These are phyloP conservation scores for Opeltia flavorubescens DNA, from an alignment of 495 filamentous ascomycete genomes.

Conservation along the genomic window DNA sequence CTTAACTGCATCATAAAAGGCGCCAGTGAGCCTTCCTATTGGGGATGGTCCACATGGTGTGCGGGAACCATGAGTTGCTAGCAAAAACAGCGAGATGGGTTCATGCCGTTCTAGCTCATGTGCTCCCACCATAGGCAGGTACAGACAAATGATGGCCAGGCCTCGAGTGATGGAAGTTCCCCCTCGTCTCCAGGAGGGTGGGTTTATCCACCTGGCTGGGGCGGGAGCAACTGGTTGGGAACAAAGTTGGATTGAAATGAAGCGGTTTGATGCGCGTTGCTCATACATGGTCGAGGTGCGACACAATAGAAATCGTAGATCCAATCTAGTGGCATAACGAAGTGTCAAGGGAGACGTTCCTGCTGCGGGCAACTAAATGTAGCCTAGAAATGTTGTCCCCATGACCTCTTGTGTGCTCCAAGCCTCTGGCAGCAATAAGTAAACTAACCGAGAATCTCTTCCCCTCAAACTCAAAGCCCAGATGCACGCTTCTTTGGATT, in stretches of 20 bases:
- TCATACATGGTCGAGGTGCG: not conserved
- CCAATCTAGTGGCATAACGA: no score
- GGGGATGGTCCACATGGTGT: not conserved
- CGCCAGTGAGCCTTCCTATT: not conserved
- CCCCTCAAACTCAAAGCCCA: not conserved
- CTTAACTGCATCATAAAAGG: not conserved
- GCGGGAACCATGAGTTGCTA: not conserved
- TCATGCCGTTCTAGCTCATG: no score
- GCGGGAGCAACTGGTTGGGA: no score
- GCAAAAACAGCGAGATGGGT: no score
- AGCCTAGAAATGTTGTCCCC: not conserved
- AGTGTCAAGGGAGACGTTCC: not conserved
- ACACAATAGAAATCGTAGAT: not conserved
- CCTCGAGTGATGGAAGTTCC: no score
- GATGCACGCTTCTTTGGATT: constrained; percentile 1
- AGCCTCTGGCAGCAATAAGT: not conserved
- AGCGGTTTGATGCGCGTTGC: not conserved
- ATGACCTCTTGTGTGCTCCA: not conserved
- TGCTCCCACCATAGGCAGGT: no score
- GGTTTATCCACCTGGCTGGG: no score
- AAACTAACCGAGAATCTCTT: constrained; percentile 1
- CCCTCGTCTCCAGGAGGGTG: no score
- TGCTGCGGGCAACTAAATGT: not conserved
- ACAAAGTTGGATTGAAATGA: not conserved
- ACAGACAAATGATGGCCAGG: no score